Evolutionary conservation across 176 grass and related monocot species (phyloP).

Genomic region (Ampelocalamus luodianensis): DNA sequence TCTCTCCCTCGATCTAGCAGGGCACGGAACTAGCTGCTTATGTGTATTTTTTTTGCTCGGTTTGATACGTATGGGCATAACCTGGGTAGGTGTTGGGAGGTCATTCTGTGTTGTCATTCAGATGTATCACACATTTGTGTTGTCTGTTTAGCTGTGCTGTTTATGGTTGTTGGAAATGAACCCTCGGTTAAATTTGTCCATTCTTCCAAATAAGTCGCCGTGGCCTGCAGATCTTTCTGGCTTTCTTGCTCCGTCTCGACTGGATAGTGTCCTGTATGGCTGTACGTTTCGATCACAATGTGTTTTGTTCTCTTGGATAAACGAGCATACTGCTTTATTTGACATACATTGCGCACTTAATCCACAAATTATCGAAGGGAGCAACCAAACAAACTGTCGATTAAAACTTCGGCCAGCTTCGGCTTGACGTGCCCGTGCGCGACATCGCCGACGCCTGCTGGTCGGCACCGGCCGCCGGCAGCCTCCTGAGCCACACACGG

Average conservation of each 20-base stretch:
- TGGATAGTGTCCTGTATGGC: not conserved
- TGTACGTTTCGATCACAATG: not conserved
- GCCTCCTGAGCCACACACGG: too few relatives aligned
- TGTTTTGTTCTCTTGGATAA: not conserved
- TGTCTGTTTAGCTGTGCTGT: conserved; percentile 36
- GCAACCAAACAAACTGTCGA: not conserved
- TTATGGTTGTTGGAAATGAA: conserved; percentile 21
- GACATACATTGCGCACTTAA: not conserved
- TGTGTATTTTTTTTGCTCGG: conserved; percentile 46
- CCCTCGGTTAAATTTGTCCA: not conserved
- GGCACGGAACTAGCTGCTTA: not conserved
- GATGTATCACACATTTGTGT: conserved; percentile 41
- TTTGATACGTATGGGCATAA: conserved; percentile 48
- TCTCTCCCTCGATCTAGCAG: too few relatives aligned
- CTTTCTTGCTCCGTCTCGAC: not conserved
- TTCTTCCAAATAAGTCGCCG: not conserved
- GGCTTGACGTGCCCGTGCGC: too few relatives aligned
- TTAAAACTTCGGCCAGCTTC: too few relatives aligned
- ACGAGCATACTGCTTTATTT: not conserved
- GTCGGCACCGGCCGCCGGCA: too few relatives aligned
- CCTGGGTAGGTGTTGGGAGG: conserved; percentile 41
- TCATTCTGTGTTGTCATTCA: conserved; percentile 12
- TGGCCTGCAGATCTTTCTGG: not conserved
- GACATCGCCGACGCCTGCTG: too few relatives aligned
- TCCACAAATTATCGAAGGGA: not conserved